These are phyloP conservation scores for Blastobotrys proliferans DNA, from an alignment of 1,139 yeast genomes.

Conservation along the genomic window DNA sequence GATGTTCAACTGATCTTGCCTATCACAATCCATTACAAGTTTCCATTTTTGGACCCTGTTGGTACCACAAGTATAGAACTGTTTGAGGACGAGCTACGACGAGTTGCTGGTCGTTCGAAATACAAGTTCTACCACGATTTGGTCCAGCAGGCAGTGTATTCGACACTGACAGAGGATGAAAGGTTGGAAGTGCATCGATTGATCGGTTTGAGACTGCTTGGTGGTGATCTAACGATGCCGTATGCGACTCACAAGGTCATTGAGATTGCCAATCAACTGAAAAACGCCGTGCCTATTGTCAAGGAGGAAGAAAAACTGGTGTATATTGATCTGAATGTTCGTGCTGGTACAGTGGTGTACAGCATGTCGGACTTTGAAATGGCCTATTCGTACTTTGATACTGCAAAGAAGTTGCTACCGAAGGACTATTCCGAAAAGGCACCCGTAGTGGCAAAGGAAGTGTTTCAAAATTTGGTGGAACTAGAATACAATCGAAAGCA, in stretches of 20 bases:
- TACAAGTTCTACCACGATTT: slow-evolving; percentile 35
- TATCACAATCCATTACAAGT: slow-evolving; percentile 44
- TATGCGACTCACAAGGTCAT: slow-evolving; percentile 25
- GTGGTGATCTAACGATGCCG: slow-evolving; percentile 24
- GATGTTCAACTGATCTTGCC: slow-evolving; percentile 40
- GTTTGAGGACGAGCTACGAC: slow-evolving; percentile 38
- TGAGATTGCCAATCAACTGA: slow-evolving; percentile 31
- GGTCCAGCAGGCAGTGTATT: slow-evolving; percentile 38
- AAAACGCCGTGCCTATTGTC: slow-evolving; percentile 29
- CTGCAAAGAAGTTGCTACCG: slow-evolving; percentile 26
- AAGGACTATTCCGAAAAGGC: slow-evolving; percentile 16
- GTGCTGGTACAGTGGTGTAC: slow-evolving; percentile 30
- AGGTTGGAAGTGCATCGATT: slow-evolving; percentile 38
- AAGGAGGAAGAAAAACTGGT: slow-evolving; percentile 25
- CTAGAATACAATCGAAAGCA: slow-evolving; percentile 28
- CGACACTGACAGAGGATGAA: slow-evolving; percentile 32
- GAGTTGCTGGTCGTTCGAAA: slow-evolving; percentile 41
- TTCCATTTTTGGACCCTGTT: slow-evolving; percentile 44
- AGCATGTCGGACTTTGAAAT: slow-evolving; percentile 31
- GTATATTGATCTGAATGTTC: slow-evolving; percentile 26
- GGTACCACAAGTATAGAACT: slow-evolving; percentile 40
- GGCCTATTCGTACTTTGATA: slow-evolving; percentile 29
- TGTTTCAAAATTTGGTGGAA: slow-evolving; percentile 27
- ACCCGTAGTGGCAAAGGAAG: slow-evolving; percentile 23
- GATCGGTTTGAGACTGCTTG: slow-evolving; percentile 44